These are phyloP conservation scores for Solanum hybrid DNA, from an alignment of 305 asterid species.

Conservation along the genomic window DNA sequence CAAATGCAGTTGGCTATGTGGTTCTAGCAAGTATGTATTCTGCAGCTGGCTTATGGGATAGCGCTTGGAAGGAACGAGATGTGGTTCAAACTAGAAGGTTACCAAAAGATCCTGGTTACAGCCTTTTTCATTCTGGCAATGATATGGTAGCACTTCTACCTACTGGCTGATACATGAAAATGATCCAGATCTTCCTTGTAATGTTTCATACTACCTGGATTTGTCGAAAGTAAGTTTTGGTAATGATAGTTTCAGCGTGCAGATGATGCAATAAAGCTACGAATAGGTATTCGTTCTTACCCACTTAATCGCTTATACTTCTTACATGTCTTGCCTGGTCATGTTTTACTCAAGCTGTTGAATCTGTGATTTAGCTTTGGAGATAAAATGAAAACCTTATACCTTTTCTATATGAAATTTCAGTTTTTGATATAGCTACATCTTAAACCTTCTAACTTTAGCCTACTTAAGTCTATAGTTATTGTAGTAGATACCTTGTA, in stretches of 20 bases:
- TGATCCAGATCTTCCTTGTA: not conserved
- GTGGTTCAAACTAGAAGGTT: conserved; percentile 18
- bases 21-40: conserved; percentile 40
- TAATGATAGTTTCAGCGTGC: not conserved
- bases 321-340: not conserved
- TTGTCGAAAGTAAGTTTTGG: not conserved
- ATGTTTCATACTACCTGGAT: not conserved
- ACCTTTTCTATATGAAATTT: not conserved
- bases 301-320: not conserved
- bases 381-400: not conserved
- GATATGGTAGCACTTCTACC: not conserved
- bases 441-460: not conserved
- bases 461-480: not conserved
- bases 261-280: not conserved
- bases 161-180: not conserved
- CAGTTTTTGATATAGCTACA: not conserved
- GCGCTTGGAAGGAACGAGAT: conserved; percentile 22
- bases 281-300: not conserved
- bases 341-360: not conserved
- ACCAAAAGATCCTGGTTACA: conserved; percentile 31
- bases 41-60: conserved; percentile 34
- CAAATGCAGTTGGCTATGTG: conserved; percentile 27
- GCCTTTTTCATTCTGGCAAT: conserved; percentile 14
- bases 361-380: not conserved
- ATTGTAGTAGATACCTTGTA: not conserved